Percentiles rank a stretch among this genome's conserved stretches.
phyloP scores from a whole-genome alignment of 257 asterid species.

The Solanum corneliomulleri region DNA sequence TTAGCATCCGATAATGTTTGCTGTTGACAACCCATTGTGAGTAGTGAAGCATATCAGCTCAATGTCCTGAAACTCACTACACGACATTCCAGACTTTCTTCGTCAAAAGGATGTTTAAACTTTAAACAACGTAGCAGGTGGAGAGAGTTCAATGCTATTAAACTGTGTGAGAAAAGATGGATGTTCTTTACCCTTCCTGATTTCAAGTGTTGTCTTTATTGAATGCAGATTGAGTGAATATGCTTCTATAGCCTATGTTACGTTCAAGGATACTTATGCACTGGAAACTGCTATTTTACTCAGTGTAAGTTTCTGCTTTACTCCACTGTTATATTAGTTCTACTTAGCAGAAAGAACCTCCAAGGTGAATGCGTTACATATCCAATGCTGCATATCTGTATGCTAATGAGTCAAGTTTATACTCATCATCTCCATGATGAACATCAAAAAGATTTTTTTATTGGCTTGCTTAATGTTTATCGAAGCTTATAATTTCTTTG shows the following conservation, averaged over 20 bases:
- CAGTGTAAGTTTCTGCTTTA: constrained; percentile 25
- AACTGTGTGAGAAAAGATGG: neutral
- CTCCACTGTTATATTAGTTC: neutral
- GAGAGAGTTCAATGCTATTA: neutral
- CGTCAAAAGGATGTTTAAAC: neutral
- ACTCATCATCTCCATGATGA: neutral
- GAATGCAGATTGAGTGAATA: constrained; percentile 29
- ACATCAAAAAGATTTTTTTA: neutral
- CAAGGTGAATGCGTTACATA: neutral
- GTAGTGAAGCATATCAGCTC: neutral
- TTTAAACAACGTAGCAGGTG: neutral
- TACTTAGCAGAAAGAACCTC: neutral
- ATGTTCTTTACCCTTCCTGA: neutral
- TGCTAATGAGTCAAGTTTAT: neutral
- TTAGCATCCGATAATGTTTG: neutral
- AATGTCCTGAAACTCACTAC: neutral
- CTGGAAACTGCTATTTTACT: constrained; percentile 47
- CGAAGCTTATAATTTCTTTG: neutral
- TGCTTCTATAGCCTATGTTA: constrained; percentile 30
- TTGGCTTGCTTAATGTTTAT: neutral
- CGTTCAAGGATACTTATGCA: constrained; percentile 44
- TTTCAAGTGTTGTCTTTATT: neutral
- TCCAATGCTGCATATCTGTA: neutral
- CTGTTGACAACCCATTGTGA: neutral
- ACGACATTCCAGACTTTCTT: neutral